Conservation (phyloP, 352 stramenopile species). For the Phytophthora rubi region DNA sequence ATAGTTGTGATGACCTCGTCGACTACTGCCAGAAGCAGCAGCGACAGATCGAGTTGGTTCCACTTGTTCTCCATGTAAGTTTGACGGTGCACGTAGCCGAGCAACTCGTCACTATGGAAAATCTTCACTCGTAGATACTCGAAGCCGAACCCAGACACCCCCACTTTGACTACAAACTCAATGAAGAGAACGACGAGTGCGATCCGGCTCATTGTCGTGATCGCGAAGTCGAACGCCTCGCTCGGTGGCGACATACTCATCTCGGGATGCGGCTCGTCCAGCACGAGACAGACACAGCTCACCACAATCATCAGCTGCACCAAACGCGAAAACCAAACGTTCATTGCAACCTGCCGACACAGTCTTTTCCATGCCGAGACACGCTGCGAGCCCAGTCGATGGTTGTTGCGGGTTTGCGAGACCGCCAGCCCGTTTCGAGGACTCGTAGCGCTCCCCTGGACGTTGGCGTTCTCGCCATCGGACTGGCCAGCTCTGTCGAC, state of each 20-base stretch:
- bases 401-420: constrained; percentile 11
- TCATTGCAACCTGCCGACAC: constrained; percentile 43
- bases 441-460: neutral
- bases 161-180: constrained; percentile 72
- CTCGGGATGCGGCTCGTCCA: constrained; percentile 74
- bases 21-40: constrained; percentile 60
- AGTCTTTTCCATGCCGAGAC: constrained; percentile 26
- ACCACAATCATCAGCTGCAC: constrained; percentile 76
- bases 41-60: constrained; percentile 75
- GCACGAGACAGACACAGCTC: constrained; percentile 72
- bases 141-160: constrained; percentile 59
- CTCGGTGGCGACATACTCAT: constrained; percentile 56
- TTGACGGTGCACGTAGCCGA: constrained; percentile 69
- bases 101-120: constrained; percentile 67
- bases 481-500: constrained; percentile 4
- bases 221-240: constrained; percentile 35
- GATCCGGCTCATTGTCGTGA: constrained; percentile 52
- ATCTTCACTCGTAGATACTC: constrained; percentile 65
- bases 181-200: constrained; percentile 59
- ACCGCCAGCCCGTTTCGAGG: constrained; percentile 9
- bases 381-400: constrained; percentile 7
- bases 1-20: constrained; percentile 64
- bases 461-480: neutral
- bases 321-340: constrained; percentile 55
- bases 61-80: constrained; percentile 81